Conservation (phyloP, 2,329 filamentous ascomycete species). For the Trichoderma breve region DNA sequence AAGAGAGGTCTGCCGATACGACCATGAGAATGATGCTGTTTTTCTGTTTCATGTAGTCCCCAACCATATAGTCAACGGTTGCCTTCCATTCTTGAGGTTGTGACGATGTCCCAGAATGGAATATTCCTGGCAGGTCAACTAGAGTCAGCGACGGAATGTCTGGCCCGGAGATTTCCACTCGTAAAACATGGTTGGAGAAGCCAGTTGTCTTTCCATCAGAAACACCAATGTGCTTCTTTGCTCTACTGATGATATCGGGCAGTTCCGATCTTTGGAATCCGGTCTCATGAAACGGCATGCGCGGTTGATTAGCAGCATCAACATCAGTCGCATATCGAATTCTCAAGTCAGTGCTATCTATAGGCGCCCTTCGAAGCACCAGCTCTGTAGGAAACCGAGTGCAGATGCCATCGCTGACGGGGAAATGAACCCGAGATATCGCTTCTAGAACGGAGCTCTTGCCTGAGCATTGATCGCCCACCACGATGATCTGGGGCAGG, state of each 20-base stretch:
- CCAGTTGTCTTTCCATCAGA: conserved; percentile 32
- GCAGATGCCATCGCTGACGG: conserved; percentile 56
- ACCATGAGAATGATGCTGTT: conserved; percentile 61
- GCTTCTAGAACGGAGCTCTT: conserved; percentile 66
- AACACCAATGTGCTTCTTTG: conserved; percentile 51
- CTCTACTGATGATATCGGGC: conserved; percentile 37
- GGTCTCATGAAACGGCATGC: conserved; percentile 29
- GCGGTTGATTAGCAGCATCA: conserved; percentile 22
- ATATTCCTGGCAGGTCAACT: conserved; percentile 58
- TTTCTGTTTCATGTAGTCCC: conserved; percentile 54
- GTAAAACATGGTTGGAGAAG: conserved; percentile 47
- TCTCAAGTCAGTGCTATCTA: conserved; percentile 35
- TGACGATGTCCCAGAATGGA: conserved; percentile 47
- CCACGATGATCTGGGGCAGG: conserved; percentile 53
- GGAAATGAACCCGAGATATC: conserved; percentile 61
- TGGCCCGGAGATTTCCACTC: conserved; percentile 48
- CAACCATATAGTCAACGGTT: conserved; percentile 47
- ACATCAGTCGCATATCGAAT: conserved; percentile 30
- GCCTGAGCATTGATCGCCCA: conserved; percentile 60
- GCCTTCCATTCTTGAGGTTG: conserved; percentile 45
- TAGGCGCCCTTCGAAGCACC: conserved; percentile 47
- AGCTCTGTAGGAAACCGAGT: conserved; percentile 64
- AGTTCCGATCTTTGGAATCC: conserved; percentile 30
- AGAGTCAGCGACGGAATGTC: conserved; percentile 53
- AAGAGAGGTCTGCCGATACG: conserved; percentile 54